Base-by-base conservation (phyloP, 768 basidiomycete species). In the Amanita pseudoporphyria region DNA sequence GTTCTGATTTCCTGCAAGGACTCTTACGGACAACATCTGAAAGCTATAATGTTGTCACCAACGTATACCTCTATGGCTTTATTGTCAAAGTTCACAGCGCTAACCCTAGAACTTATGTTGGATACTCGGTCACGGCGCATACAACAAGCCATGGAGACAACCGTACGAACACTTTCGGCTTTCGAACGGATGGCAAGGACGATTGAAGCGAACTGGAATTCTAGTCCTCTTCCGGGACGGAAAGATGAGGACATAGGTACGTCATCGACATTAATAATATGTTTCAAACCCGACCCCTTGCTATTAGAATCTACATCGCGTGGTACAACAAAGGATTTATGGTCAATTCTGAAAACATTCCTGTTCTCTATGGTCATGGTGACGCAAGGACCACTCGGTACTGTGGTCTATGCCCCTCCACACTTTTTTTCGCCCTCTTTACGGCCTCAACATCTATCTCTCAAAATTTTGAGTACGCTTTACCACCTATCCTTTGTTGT, bases 351-450 rank as follows among this genome's bases (percentile, higher is more conserved):
- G 57, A 91, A 89, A 63, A 86, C 82, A 0, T 60, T 87, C 0
- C 67, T 91, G n/a, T 91, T 91, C 63, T 74, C 77, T 22, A 76
- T 65, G 3, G 69, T 89, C 38, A 82, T 88, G 81, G 62, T 90
- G 18, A 65, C 77, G 3, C 82, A 88, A 53, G 71, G 79, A 5
- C 67, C 78, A 7, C 70, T 90, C 18, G 72, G 73, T 6, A 64
- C 77, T 1, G 63, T 77, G 4, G 64, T 81, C 21, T 87, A 76
- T 58, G 59, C 76, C 19, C 68, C 74, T 7, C 73, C 79, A 14
- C 52, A 58, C 2, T 18, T 42, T 22, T 43, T 50, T 21, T 7
- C 21, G 31, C 55, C 57, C 31, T 66, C 59, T 30, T n/a, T 47
- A 38, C 14, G 38, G 4, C 45, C 40, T 6, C 64, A 72, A 5